Base-by-base conservation (phyloP, 257 asterid genomes). In the Voacanga thouarsii region DNA sequence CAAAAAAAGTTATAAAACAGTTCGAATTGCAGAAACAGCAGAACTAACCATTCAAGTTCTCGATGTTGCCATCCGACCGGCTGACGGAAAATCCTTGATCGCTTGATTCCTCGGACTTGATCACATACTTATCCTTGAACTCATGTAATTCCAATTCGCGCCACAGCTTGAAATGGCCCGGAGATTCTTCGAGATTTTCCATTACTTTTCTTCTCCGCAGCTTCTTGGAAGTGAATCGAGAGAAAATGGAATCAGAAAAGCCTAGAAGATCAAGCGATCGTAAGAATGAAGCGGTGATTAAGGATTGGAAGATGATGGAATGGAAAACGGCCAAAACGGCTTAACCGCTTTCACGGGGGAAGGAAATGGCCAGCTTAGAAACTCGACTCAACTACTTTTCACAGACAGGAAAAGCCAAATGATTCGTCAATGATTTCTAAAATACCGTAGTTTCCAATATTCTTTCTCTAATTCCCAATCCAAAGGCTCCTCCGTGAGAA, bases 1-100 rank as follows among this genome's bases (percentile, higher is more conserved):
- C 15, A 26, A 45, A 61, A 59, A 70, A 15, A 21, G 15, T 5
- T 7, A 43, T 45, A 30, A 47, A 76, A 12, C 41, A 45, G n/a
- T 15, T 1, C 33, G 24, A 78, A 50, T 30, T 26, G 53, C 12
- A 24, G 10, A 78, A 24, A 61, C 45, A 75, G 45, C 60, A 78
- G 14, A 65, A 69, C 75, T 60, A 44, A 87, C 97, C 92, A 75
- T 81, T 72, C 59, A 93, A 90, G 79, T 85, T 85, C 75, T 83
- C 82, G 78, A 92, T 86, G 84, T 56, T 85, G 43, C 97, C 99
- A 56, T 91, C 94, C 33, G 47, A 84, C 69, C 94, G 94, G 85
- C 83, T 87, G 15, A 93, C 77, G 21, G 91, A 90, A 92, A 96
- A 96, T 79, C 96, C 97, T 76, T 86, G 93, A 76, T 87, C 89